Percentiles rank a stretch among this genome's conserved stretches.
phyloP scores from a whole-genome alignment of 176 grass and related monocot species.

The Avena insularis region DNA sequence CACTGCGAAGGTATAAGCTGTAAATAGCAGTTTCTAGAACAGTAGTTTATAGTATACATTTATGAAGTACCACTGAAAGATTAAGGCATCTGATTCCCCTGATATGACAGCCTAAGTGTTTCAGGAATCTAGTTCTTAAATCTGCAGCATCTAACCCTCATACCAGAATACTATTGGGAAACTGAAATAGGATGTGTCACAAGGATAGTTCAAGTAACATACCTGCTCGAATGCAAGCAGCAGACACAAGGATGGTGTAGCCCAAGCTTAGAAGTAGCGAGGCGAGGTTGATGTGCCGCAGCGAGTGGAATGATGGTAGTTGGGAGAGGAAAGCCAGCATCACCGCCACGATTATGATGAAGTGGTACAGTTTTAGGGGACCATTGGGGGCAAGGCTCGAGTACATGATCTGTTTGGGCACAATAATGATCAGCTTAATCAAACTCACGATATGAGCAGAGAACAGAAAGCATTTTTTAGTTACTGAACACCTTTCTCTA shows the following conservation, averaged over 20 bases:
- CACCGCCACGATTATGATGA: constrained; percentile 84
- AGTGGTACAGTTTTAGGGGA: constrained; percentile 85
- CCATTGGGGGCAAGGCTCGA: constrained; percentile 71
- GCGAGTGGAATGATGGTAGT: constrained; percentile 90
- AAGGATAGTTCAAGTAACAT: constrained; percentile 40
- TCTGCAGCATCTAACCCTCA: neutral
- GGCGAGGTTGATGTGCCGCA: constrained; percentile 92
- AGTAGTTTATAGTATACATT: neutral
- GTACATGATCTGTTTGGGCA: constrained; percentile 82
- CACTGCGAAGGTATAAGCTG: constrained; percentile 12
- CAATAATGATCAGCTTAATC: constrained; percentile 32
- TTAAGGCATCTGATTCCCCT: constrained; percentile 42
- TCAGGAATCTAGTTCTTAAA: constrained; percentile 37
- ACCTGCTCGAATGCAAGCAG: constrained; percentile 89
- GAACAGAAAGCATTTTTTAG: constrained; percentile 22
- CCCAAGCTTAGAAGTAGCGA: constrained; percentile 79
- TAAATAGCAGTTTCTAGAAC: constrained; percentile 18
- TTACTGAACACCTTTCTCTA: neutral
- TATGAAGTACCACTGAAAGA: neutral
- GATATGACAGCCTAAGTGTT: constrained; percentile 22
- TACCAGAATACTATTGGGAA: neutral
- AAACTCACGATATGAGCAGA: constrained; percentile 29
- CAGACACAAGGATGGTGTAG: constrained; percentile 75
- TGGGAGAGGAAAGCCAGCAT: constrained; percentile 85
- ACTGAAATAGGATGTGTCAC: neutral